Base-by-base conservation (phyloP, 495 filamentous ascomycete genomes). In the Lasiosphaeriaceae sp. region DNA sequence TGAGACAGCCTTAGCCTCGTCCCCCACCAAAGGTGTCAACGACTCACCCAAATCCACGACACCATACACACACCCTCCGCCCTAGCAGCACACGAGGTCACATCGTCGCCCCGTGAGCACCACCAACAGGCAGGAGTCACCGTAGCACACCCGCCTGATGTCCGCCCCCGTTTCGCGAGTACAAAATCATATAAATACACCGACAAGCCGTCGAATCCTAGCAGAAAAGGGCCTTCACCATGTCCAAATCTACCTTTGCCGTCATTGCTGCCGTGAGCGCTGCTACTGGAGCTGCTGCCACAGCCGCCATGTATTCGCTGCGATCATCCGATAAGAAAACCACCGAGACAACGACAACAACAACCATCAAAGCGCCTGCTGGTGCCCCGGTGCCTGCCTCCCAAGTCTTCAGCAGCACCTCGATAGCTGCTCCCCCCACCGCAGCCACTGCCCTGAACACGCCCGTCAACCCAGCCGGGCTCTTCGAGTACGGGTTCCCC, bases 401-500 rank as follows among this genome's bases (percentile, higher is more conserved):
- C 60, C 60, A 73, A 59, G 63, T 74, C 60, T 69, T 71, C 58
- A 53, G 69, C 14, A 56, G 44, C 29, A 37, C 64, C 46, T 2
- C 54, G 12, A 20, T 48, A 11, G n/a, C 48, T 11, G 34, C 55
- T 31, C 20, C 44, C 54, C 17, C 59, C 71, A 34, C 58, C 71
- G 60, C 71, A 67, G 49, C 57, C 65, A 14, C 72, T 44, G 55
- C 64, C 35, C 57, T 66, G 21, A 49, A 59, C 37, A 60, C 63
- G 16, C 88, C 84, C 19, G 91, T 97, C 66, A 83, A 97, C 72
- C 92, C 94, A 1, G 75, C 89, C 1, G 94, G 92, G 17, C 79
- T 98, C 64, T 93, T 96, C 71, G 87, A 97, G 70, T 98, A 98
- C 74, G 94, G 95, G 63, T 97, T 97, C 75, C 92, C 94, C 1